A percentile compares a stretch with the other conserved stretches of the same genome.
Evolutionary conservation across 2,329 filamentous ascomycete genomes (phyloP).

Genomic region (Exophiala aquamarina): DNA sequence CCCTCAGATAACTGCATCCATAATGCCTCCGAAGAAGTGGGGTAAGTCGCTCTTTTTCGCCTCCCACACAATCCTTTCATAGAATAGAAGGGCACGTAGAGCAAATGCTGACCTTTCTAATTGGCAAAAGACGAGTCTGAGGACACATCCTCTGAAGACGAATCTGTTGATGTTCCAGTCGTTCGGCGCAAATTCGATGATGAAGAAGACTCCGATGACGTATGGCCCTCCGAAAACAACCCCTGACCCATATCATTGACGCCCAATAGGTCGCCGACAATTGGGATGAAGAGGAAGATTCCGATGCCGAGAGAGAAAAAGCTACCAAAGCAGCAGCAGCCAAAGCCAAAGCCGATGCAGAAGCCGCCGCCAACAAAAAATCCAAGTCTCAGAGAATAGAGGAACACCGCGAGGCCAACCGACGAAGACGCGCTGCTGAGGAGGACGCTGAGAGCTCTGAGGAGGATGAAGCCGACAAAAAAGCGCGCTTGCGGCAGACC

Average conservation of each 20-base stretch:
- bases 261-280: conserved; percentile 76
- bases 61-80: neutral
- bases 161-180: conserved; percentile 35
- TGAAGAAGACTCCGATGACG: conserved; percentile 81
- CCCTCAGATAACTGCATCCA: conserved; percentile 13
- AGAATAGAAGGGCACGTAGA: neutral
- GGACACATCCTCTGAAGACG: conserved; percentile 33
- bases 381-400: conserved; percentile 81
- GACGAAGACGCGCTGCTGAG: conserved; percentile 57
- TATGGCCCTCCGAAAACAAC: conserved; percentile 48
- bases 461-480: conserved; percentile 69
- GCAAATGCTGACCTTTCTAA: conserved; percentile 6
- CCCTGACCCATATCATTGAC: neutral
- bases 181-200: conserved; percentile 79
- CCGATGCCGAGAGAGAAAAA: conserved; percentile 95
- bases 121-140: conserved; percentile 51
- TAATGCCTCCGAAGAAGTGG: conserved; percentile 51
- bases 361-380: conserved; percentile 88
- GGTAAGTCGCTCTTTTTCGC: conserved; percentile 38
- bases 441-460: conserved; percentile 59
- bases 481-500: conserved; percentile 71
- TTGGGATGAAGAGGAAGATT: conserved; percentile 96
- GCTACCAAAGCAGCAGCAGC: conserved; percentile 79
- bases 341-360: conserved; percentile 86
- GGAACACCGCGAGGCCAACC: conserved; percentile 69